A percentile compares a stretch with the other conserved stretches of the same genome.
Evolutionary conservation across 2,329 filamentous ascomycete species (phyloP).

Genomic region (Fusarium dimerum): DNA sequence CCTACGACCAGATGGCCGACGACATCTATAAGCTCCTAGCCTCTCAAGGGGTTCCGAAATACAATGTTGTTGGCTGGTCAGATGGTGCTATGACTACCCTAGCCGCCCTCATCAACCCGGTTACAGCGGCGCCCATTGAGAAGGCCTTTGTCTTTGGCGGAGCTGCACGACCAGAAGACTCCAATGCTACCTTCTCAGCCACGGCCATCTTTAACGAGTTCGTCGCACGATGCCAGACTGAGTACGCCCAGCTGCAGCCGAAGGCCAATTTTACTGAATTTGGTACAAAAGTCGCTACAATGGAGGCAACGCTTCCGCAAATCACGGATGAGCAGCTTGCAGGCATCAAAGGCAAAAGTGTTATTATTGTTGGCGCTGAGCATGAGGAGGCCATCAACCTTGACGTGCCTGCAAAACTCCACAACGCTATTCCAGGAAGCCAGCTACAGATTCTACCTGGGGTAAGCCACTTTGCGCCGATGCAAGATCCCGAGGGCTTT

Average conservation of each 20-base stretch:
- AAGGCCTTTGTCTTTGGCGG: slow-evolving; percentile 44
- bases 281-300: slow-evolving; percentile 36
- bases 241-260: slow-evolving; percentile 40
- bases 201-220: slow-evolving; percentile 37
- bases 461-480: slow-evolving; percentile 45
- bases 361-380: slow-evolving; percentile 33
- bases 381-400: slow-evolving; percentile 43
- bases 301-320: slow-evolving; percentile 40
- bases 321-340: slow-evolving; percentile 31
- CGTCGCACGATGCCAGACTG: slow-evolving; percentile 35
- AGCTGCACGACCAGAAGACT: slow-evolving; percentile 33
- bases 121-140: slow-evolving; percentile 33
- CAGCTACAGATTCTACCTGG: slow-evolving; percentile 35
- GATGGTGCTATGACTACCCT: slow-evolving; percentile 43
- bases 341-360: slow-evolving; percentile 29
- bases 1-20: slow-evolving; percentile 39
- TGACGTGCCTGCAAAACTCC: slow-evolving; percentile 36
- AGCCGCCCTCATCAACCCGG: slow-evolving; percentile 35
- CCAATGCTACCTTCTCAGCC: slow-evolving; percentile 36
- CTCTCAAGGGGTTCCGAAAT: slow-evolving; percentile 29
- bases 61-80: slow-evolving; percentile 43
- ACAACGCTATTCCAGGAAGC: slow-evolving; percentile 39
- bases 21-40: slow-evolving; percentile 38
- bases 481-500: slow-evolving; percentile 42
- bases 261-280: slow-evolving; percentile 38